phyloP scores from a whole-genome alignment of 2,329 filamentous ascomycete genomes.

The Stachybotrys chlorohalonatus region DNA sequence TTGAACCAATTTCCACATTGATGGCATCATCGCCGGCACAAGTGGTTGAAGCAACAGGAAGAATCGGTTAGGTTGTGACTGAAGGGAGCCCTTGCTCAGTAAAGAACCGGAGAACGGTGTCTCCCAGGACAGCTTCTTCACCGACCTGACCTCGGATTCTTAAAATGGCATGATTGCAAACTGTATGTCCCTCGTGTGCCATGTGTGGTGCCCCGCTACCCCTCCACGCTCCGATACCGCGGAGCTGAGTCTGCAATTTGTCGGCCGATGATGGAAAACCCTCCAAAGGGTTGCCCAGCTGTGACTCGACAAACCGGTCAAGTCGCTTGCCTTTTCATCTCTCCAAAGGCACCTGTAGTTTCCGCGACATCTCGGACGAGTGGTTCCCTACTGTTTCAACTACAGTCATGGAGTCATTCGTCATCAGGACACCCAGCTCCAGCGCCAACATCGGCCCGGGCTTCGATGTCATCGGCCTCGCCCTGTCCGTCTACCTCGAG shows the following conservation, averaged over 20 bases:
- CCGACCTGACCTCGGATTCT: no score
- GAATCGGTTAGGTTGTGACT: no score
- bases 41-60: no score
- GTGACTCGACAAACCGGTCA: neutral
- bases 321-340: neutral
- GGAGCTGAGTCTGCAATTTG: neutral
- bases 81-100: no score
- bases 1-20: neutral
- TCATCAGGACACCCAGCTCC: constrained; percentile 79
- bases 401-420: constrained; percentile 48
- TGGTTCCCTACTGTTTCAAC: constrained; percentile 14
- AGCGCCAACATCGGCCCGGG: constrained; percentile 96
- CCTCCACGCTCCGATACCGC: neutral
- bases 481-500: constrained; percentile 89
- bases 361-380: constrained; percentile 1
- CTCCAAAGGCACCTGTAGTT: neutral
- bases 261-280: neutral
- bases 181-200: no score
- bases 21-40: neutral
- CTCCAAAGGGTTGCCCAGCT: neutral
- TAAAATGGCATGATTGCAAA: no score
- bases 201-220: neutral
- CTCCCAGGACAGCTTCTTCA: no score
- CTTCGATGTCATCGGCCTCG: constrained; percentile 95
- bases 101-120: no score